These are phyloP conservation scores for Penicillium italicum DNA, from an alignment of 2,329 filamentous ascomycete species.

Conservation along the genomic window DNA sequence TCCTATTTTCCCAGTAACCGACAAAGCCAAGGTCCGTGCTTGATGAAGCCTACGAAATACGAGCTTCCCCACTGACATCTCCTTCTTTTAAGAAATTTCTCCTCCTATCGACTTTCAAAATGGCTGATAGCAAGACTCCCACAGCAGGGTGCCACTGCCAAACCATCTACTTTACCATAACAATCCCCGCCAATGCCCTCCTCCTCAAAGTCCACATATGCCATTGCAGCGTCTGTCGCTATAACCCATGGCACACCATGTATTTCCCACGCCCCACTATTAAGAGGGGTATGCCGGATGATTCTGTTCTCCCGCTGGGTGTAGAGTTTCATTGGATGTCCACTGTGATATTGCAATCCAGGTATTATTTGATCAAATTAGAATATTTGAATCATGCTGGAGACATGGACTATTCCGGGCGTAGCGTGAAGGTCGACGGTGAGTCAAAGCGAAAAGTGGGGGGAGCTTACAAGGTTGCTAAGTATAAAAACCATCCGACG, in stretches of 20 bases:
- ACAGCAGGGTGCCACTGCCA: constrained; percentile 27
- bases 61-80: background rate
- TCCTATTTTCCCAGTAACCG: background rate
- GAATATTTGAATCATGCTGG: background rate
- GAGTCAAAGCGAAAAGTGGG: constrained; percentile 5
- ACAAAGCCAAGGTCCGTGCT: background rate
- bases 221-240: constrained; percentile 45
- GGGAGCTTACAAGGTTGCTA: background rate
- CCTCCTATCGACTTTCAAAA: background rate
- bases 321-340: background rate
- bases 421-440: background rate
- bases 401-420: background rate
- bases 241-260: constrained; percentile 37
- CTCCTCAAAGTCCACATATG: constrained; percentile 44
- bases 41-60: background rate
- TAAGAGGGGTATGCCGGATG: constrained; percentile 10
- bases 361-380: background rate
- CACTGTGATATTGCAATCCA: background rate
- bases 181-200: constrained; percentile 30
- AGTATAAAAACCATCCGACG: background rate
- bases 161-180: constrained; percentile 33
- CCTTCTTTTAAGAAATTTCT: background rate
- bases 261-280: constrained; percentile 26
- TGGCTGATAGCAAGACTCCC: constrained; percentile 15
- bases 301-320: constrained; percentile 11